These are phyloP conservation scores for Linanthus parryae DNA, from an alignment of 148 eudicot genomes.

Conservation along the genomic window DNA sequence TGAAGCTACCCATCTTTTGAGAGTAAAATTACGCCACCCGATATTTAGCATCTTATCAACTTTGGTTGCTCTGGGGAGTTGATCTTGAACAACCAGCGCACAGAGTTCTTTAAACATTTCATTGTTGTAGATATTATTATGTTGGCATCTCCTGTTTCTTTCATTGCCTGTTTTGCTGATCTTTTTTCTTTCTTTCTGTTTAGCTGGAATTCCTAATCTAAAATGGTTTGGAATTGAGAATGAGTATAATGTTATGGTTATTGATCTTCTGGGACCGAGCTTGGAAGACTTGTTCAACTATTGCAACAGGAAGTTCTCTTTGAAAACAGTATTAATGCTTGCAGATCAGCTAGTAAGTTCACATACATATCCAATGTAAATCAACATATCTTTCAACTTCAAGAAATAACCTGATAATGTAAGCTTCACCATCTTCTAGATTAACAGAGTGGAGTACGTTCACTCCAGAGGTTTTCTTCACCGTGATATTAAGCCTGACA, in stretches of 20 bases:
- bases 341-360: conserved; percentile 80
- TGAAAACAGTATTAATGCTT: conserved; percentile 88
- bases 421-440: conserved; percentile 27
- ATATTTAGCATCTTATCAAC: not conserved
- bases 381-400: no score
- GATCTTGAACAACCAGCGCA: not conserved
- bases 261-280: conserved; percentile 92
- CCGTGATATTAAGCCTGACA: conserved; percentile 92
- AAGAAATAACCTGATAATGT: no score
- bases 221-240: conserved; percentile 89
- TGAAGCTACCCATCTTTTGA: not conserved
- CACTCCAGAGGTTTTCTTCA: conserved; percentile 89
- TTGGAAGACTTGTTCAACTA: conserved; percentile 83
- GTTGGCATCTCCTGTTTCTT: no score
- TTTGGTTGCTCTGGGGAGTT: not conserved
- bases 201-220: conserved; percentile 72
- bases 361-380: no score
- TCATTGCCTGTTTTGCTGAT: no score
- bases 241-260: conserved; percentile 80
- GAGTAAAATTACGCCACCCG: no score
- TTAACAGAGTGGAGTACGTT: conserved; percentile 78
- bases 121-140: no score
- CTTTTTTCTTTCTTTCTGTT: conserved; percentile 19
- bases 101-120: no score
- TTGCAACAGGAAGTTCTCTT: conserved; percentile 56